These are phyloP conservation scores for Camelina neglecta DNA, from an alignment of 345 rosid species.

Conservation along the genomic window DNA sequence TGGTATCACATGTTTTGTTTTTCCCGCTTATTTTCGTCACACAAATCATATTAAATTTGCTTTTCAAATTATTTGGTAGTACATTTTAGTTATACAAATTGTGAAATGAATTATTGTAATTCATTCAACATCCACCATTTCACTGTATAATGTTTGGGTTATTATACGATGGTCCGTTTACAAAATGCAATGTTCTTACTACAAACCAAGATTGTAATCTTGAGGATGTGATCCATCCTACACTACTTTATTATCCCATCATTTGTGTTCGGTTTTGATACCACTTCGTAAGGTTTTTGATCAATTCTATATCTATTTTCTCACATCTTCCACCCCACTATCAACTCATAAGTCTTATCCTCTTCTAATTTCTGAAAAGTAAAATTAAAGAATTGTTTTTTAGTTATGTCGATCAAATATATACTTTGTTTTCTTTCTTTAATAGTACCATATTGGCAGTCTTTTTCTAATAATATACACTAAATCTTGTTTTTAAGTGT, in stretches of 20 bases:
- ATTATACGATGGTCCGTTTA: neutral
- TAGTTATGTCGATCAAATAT: neutral
- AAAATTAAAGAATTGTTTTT: neutral
- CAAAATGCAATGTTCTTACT: neutral
- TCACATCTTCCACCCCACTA: neutral
- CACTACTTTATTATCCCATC: neutral
- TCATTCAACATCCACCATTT: neutral
- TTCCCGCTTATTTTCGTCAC: neutral
- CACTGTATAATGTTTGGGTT: neutral
- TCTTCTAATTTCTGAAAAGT: neutral
- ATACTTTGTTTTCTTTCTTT: neutral
- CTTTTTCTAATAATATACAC: neutral
- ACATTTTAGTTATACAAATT: neutral
- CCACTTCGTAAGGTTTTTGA: neutral
- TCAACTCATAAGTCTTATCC: conserved; percentile 5
- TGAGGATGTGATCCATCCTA: neutral
- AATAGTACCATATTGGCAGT: neutral
- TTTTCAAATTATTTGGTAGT: too few relatives aligned
- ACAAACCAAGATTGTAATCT: neutral
- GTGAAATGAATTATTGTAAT: neutral
- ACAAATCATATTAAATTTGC: neutral
- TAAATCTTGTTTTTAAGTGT: neutral
- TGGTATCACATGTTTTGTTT: too few relatives aligned
- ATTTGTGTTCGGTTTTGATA: neutral
- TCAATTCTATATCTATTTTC: neutral